These are phyloP conservation scores for Talinum fruticosum DNA, from an alignment of 148 eudicot species.

Conservation along the genomic window DNA sequence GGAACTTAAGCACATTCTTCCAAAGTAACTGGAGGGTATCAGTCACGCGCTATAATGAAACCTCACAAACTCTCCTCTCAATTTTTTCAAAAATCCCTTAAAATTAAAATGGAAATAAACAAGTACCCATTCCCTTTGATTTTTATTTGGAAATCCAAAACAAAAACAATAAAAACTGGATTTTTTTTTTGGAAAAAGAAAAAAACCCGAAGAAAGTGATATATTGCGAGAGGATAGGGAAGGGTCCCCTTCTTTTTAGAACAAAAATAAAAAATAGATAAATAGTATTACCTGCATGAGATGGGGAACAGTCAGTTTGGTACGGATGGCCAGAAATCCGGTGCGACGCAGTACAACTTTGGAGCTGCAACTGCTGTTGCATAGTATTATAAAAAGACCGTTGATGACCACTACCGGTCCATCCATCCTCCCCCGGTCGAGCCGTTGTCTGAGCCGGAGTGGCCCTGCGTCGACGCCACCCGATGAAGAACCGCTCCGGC, in stretches of 20 bases:
- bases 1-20: slow-evolving; percentile 7
- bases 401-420: slow-evolving; percentile 9
- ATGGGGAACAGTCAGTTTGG: slow-evolving; percentile 43
- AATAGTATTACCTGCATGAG: slow-evolving; percentile 43
- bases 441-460: slow-evolving; percentile 22
- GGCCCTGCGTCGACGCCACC: slow-evolving; percentile 48
- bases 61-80: slow-evolving; percentile 8
- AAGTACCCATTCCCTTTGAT: not conserved
- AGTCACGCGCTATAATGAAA: slow-evolving; percentile 24
- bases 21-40: slow-evolving; percentile 21
- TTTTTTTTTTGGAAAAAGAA: no score
- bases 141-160: no score
- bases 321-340: slow-evolving; percentile 25
- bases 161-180: no score
- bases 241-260: no score
- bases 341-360: slow-evolving; percentile 12
- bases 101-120: not conserved
- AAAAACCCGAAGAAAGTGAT: no score
- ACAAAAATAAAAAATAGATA: no score
- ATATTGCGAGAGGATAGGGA: no score
- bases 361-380: not conserved
- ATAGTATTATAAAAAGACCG: not conserved
- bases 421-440: not conserved
- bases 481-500: slow-evolving; percentile 52
- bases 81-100: not conserved